Evolutionary conservation across 306 rosid genomes (phyloP).

Genomic region (Glycine soja): DNA sequence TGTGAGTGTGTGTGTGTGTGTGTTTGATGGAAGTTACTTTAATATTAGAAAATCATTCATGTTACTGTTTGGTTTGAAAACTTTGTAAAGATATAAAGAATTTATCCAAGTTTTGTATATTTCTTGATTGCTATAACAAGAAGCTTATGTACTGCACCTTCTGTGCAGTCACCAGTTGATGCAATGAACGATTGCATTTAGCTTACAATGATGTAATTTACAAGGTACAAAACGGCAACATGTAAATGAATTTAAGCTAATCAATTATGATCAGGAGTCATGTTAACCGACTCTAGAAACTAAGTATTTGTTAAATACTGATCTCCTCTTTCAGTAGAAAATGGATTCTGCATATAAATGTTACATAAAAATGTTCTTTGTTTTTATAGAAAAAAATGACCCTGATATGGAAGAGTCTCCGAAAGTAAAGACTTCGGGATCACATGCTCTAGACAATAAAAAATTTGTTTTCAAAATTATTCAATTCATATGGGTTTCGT

Average conservation of each 20-base stretch:
- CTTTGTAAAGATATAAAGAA: neutral
- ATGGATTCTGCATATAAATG: neutral
- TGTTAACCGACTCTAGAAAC: neutral
- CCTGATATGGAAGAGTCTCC: neutral
- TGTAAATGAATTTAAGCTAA: neutral
- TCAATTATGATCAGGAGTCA: neutral
- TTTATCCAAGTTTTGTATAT: neutral
- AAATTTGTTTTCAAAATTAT: neutral
- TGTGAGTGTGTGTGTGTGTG: neutral
- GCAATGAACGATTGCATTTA: neutral
- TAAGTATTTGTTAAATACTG: neutral
- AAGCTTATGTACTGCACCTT: constrained; percentile 25
- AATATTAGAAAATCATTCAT: neutral
- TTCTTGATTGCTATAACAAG: neutral
- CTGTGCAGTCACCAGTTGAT: neutral
- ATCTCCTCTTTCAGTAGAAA: neutral
- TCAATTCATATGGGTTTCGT: neutral
- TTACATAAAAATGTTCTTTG: no score
- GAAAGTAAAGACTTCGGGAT: neutral
- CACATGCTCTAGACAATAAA: neutral
- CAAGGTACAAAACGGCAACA: neutral
- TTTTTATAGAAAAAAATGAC: no score
- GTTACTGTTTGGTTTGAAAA: neutral
- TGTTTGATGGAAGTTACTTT: neutral
- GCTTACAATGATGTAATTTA: neutral